Base-by-base conservation (phyloP, 1,284 basidiomycete genomes). In the Apiotrichum montevideense region DNA sequence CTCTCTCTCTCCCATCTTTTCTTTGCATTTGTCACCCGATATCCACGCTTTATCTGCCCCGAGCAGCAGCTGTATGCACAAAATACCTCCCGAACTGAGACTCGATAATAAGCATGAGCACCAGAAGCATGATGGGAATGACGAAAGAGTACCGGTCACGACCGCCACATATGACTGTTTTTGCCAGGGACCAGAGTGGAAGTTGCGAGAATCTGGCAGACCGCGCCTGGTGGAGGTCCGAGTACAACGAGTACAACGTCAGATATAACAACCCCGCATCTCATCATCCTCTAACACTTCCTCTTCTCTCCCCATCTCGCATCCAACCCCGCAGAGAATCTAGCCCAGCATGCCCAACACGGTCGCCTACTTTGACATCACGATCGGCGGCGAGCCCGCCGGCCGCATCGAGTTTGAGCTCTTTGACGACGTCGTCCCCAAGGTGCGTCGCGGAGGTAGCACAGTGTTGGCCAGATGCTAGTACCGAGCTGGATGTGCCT, bases 391-490 rank as follows among this genome's bases (percentile, higher is more conserved):
- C 54, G 47, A 75, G 13, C 67, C 79, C 0, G 73, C 80, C 1
- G 90, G 89, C 0, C 83, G 87, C 54, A 78, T 97, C 71, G 82
- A 86, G 58, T 91, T 96, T 80, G 86, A 85, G 75, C 83, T 98
- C 35, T 96, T 82, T 70, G 87, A 88, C 77, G 80, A 81, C 63
- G 71, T 82, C 29, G 78, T 80, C 0, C 81, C 81, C 8, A 80
- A 79, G 67, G 70, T 69, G 52, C 39, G 68, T 47, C 4, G 6
- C 45, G 32, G 8, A 13, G 13, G 8, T 3, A 40, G 54, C n/a
- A 11, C 29, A 4, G 11, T 15, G 10, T 14, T 13, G 34, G 21
- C 52, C 29, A 29, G 29, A 29, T 29, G 29, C 29, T 29, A 29
- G 29, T 29, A 29, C 29, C 29, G 29, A 29, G 29, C 29, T 29